Conservation (phyloP, 116 monocot species). For the Trichopus zeylanicus region DNA sequence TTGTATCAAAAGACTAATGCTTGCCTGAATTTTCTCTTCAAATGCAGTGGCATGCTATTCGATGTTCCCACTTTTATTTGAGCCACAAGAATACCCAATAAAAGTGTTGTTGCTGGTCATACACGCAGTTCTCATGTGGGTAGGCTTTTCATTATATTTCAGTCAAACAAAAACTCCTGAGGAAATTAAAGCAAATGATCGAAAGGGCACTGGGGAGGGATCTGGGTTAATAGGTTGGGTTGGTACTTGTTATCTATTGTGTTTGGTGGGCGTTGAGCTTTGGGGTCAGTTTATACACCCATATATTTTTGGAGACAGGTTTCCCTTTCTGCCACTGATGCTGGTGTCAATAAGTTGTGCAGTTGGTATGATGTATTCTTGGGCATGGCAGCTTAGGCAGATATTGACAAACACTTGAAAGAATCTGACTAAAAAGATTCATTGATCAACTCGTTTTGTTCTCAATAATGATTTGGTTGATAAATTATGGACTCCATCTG, state of each 20-base stretch:
- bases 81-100: constrained; percentile 70
- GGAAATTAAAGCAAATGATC: constrained; percentile 1
- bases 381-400: constrained; percentile 75
- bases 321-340: constrained; percentile 92
- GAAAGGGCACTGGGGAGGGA: background rate
- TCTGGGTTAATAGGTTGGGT: constrained; percentile 33
- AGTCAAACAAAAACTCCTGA: constrained; percentile 3
- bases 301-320: constrained; percentile 39
- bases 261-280: constrained; percentile 50
- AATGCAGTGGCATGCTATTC: constrained; percentile 94
- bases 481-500: no score
- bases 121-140: constrained; percentile 48
- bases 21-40: background rate
- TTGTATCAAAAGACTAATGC: background rate
- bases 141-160: constrained; percentile 45
- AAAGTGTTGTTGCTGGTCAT: constrained; percentile 55
- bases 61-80: constrained; percentile 82
- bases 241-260: constrained; percentile 41
- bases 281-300: constrained; percentile 75
- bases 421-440: no score
- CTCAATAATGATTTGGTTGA: no score
- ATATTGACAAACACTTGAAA: constrained; percentile 41
- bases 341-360: constrained; percentile 70
- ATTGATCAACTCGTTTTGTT: no score
- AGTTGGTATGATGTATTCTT: constrained; percentile 82